Evolutionary conservation across 2,329 filamentous ascomycete species (phyloP), one percentile per base, ranked within the genome.

Genomic region (Podosphaera xanthii): DNA sequence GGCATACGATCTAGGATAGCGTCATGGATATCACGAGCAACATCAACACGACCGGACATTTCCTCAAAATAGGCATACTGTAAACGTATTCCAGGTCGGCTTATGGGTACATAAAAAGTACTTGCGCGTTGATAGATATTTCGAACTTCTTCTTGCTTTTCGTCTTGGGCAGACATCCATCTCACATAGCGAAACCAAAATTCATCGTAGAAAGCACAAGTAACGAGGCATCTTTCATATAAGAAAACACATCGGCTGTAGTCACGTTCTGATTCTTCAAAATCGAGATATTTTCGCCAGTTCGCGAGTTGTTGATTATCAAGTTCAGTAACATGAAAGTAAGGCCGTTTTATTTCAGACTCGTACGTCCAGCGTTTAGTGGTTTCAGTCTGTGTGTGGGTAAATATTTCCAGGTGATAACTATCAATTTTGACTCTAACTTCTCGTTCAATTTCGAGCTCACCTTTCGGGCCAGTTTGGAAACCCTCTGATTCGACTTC

Each of bases 161-260:
- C 82, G 1, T 80, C 73, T 68, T 94, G 87, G 0, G 81, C 81
- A 61, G 79, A 77, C 86, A 96, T 94, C 92, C 92, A 98, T 48
- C 91, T 78, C 14, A 86, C 87, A 71, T 95, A 98, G n/a, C 92
- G 85, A 67, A 94, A 82, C 92, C 92, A 98, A 71, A 97, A 94
- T 69, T 97, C 91, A 57, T 97, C 91, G 69, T 98, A 96, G 64
- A 94, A 85, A 14, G 92, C 91, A 67, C 87, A 94, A 0, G 88
- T 91, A 42, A 95, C 87, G 58, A 98, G 72, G 66, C 90, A 97
- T 58, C 92, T 83, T 74, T 98, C 92, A 69, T 98, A 97, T 38
- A 98, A 73, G 67, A 92, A 92, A 4, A 86, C 79, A 53, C 78
- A 84, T 61, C 92, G 81, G 12, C 76, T 72, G 64, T 82, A 87